These are phyloP conservation scores for Aspergillus fructus DNA, from an alignment of 2,329 filamentous ascomycete genomes.

Conservation along the genomic window DNA sequence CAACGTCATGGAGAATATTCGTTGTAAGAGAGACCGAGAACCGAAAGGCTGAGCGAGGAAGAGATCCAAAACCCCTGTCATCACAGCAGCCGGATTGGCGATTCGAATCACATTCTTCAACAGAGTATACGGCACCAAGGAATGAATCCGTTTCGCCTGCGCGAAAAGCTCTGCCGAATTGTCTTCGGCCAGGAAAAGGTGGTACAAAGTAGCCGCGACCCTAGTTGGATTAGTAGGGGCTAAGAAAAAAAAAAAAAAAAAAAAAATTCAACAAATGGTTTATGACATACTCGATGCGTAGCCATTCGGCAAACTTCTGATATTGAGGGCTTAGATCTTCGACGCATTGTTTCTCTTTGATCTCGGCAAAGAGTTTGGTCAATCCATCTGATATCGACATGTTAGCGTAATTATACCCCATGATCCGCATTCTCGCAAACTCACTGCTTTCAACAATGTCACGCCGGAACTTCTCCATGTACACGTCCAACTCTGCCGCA, in stretches of 20 bases:
- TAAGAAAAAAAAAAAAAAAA: background rate
- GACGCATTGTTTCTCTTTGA: constrained; percentile 84
- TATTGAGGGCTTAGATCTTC: constrained; percentile 90
- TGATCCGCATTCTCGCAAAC: constrained; percentile 30
- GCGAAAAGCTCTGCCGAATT: constrained; percentile 96
- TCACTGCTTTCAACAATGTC: constrained; percentile 71
- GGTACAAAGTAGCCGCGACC: constrained; percentile 93
- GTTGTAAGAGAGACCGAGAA: constrained; percentile 82
- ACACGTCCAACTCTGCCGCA: constrained; percentile 89
- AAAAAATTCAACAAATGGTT: background rate
- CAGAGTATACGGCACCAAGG: constrained; percentile 85
- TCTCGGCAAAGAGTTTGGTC: constrained; percentile 88
- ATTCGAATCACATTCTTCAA: constrained; percentile 97
- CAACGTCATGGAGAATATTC: constrained; percentile 89
- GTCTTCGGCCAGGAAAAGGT: constrained; percentile 95
- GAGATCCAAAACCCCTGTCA: constrained; percentile 91
- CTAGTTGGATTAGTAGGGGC: constrained; percentile 28
- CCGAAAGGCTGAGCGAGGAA: constrained; percentile 96
- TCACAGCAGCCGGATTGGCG: constrained; percentile 92
- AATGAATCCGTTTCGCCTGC: constrained; percentile 91
- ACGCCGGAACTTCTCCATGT: constrained; percentile 81
- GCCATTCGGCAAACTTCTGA: constrained; percentile 97
- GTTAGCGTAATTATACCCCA: constrained; percentile 32
- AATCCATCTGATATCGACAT: constrained; percentile 63
- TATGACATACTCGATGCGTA: constrained; percentile 72